Evolutionary conservation across 176 grass and related monocot species (phyloP), one percentile per base, ranked within the genome.

Genomic region (Rhynchospora pubera): DNA sequence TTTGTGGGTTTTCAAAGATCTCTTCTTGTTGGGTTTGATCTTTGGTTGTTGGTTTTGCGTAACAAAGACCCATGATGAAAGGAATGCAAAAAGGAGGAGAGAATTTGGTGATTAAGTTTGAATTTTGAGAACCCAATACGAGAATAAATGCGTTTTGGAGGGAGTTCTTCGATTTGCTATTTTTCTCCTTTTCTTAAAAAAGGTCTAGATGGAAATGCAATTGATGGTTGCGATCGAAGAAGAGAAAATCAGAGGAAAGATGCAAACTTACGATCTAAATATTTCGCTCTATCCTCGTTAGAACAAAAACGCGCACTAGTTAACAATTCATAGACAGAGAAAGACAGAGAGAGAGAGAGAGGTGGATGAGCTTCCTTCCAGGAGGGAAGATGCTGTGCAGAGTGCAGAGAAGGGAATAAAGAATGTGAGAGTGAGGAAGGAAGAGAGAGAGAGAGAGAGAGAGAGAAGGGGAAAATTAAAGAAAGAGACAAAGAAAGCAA

Each of bases 1-100:
- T 45, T 63, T 71, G 23, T 16, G 74, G 85, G 78, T 73, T 83
- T 62, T 80, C 77, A 85, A 84, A 39, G 61, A 73, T 43, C 58
- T 65, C 63, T 81, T 83, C 88, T 77, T 43, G 74, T 26, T 86
- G 57, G 9, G 83, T 79, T 50, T 10, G 21, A 84, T 82, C 74
- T 80, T 43, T 69, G 58, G 74, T 68, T 60, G 66, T 22, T 39
- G 83, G 86, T 77, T 93, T 93, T 67, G 88, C 88, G 79, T 93
- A 87, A 88, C 91, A 93, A 58, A 90, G 65, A 79, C 91, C 91
- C 91, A 93, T 93, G 85, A 73, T 34, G 53, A 80, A 45, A 63
- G 61, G 52, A 62, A 64, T 4, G 22, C 62, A 64, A 68, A 84
- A 85, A 80, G 80, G 85, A 56, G 19, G 19, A 53, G 51, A 58